These are phyloP conservation scores for Tuber calosporum DNA, from an alignment of 495 filamentous ascomycete species.

Conservation along the genomic window DNA sequence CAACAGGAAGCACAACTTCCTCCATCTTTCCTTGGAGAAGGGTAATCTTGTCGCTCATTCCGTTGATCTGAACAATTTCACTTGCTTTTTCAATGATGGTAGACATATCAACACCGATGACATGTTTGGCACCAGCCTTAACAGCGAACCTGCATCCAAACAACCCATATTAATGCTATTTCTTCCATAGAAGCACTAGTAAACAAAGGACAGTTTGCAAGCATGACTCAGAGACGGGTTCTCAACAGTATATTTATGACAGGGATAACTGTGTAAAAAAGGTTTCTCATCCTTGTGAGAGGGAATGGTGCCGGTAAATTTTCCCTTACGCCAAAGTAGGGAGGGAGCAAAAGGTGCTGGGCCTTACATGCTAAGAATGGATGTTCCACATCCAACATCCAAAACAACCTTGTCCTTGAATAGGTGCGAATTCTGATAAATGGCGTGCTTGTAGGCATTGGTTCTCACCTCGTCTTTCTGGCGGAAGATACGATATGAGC, in stretches of 20 bases:
- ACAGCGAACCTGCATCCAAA: conserved; percentile 74
- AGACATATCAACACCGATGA: conserved; percentile 94
- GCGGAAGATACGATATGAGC: conserved; percentile 28
- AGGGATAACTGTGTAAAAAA: conserved; percentile 41
- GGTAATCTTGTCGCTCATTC: conserved; percentile 75
- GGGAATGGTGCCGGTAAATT: not conserved
- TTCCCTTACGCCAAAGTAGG: conserved; percentile 1
- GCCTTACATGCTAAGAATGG: conserved; percentile 73
- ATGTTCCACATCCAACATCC: conserved; percentile 94
- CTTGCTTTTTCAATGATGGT: conserved; percentile 92
- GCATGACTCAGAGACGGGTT: conserved; percentile 36
- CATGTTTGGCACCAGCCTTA: conserved; percentile 83
- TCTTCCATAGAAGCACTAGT: not conserved
- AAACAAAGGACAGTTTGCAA: not conserved
- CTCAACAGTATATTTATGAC: conserved; percentile 39
- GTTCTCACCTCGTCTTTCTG: conserved; percentile 86
- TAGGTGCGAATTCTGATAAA: conserved; percentile 88
- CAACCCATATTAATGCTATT: conserved; percentile 16
- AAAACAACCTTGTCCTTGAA: conserved; percentile 98
- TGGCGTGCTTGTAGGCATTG: conserved; percentile 88
- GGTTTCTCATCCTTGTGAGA: conserved; percentile 28
- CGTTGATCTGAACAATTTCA: conserved; percentile 82
- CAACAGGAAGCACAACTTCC: conserved; percentile 79
- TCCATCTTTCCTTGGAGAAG: conserved; percentile 94
- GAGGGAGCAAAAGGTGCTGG: conserved; percentile 18